Base-by-base conservation (phyloP, 495 filamentous ascomycete genomes). In the Aspergillus incahuasiensis region DNA sequence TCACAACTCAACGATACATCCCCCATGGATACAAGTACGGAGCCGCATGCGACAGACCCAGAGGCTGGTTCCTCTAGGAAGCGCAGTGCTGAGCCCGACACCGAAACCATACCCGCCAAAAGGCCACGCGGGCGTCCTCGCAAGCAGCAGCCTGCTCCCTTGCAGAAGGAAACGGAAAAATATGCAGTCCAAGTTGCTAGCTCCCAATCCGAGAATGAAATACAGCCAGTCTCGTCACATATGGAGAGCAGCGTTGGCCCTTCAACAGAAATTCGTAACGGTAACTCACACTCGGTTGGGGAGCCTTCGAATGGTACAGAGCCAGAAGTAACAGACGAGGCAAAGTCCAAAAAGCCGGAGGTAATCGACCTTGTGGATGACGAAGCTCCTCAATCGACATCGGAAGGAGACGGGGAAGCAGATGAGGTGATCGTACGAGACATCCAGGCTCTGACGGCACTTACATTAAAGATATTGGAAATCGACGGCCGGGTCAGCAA, bases 391-490 rank as follows among this genome's bases (percentile, higher is more conserved):
- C 15, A 28, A 39, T 15, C 39, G 22, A 6, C 20, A 0, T 7
- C 42, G 43, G 21, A 13, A 20, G 16, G 3, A 18, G 32, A 43
- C n/a, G 18, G 52, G 30, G 57, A 56, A 32, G 5, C 43, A 1
- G 63, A 63, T 3, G 71, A 69, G 28, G 64, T 72, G 5, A 58
- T 74, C 38, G 35, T 79, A 0, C 46, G 56, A n/a, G 55, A 69
- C 24, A 68, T 79, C 20, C 49, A 57, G 0, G 62, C 63, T 1
- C 73, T 68, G 18, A 53, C 19, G 16, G 49, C 58, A 6, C 66
- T 82, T 1, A 66, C 66, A 18, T 50, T 53, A 0, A 67, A 68
- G 19, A 76, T 82, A 11, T 39, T 80, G 8, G 67, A 74, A 47
- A 61, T 73, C 24, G 77, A 82, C 48, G 72, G 73, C 3, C 71